Evolutionary conservation across 495 filamentous ascomycete species (phyloP), one percentile per base, ranked within the genome.

Genomic region (Penicillium subrubescens): DNA sequence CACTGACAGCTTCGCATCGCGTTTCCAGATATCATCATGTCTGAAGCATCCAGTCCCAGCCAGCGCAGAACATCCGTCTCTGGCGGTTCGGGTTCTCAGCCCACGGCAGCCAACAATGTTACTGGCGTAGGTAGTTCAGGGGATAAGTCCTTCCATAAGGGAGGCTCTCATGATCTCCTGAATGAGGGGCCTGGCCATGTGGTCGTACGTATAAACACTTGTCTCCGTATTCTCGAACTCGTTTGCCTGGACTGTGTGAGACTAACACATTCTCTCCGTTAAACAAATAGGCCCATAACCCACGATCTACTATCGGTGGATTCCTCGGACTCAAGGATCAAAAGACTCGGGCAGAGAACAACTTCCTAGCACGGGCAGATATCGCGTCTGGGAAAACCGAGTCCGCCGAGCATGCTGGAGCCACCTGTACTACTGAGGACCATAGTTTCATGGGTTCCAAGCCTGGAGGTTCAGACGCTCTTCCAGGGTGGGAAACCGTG

Each of bases 101-200:
- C 76, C 10, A 77, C 76, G 0, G 72, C 76, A 14, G 77, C 77
- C 21, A 79, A 79, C 67, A 73, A 76, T 52, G 60, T 57, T 57
- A 65, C 67, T 34, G 71, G 64, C 12, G 70, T 66, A 19, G 15
- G 41, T 14, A 63, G 65, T 19, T 65, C 64, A 66, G 75, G 73
- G 3, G 71, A 73, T 48, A 51, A 44, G 23, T 52, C 61, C 8
- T 71, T 67, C 39, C 27, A 35, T 23, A 70, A 70, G 53, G 69
- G 72, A 34, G 74, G 73, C 8, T 27, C 19, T 4, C 50, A 64
- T 4, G 54, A 44, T 19, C 23, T 67, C n/a, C 29, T 21, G 8
- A 58, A 58, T 29, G 41, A 72, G 43, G 74, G 75, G 37, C 19
- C 27, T 0, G 77, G 77, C 1, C 75, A 79, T 65, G 60, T 69